phyloP scores from a whole-genome alignment of 495 filamentous ascomycete species.

The Parmelia sp. region DNA sequence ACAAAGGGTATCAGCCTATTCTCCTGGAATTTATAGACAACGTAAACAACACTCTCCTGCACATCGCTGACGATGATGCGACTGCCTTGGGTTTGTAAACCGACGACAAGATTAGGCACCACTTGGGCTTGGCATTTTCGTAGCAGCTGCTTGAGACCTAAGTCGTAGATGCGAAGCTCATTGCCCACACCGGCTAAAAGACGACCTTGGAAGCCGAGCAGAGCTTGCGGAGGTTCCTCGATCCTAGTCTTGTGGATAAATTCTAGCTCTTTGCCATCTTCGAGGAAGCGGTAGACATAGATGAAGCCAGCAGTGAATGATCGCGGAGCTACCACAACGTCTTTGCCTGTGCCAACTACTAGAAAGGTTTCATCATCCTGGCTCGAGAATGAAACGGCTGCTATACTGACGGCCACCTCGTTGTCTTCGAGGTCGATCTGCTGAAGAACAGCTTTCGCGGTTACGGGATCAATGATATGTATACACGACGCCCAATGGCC shows the following conservation, averaged over 20 bases:
- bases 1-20: conserved; percentile 87
- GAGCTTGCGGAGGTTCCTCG: conserved; percentile 79
- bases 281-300: conserved; percentile 86
- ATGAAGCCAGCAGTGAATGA: conserved; percentile 74
- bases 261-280: conserved; percentile 77
- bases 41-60: conserved; percentile 81
- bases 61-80: conserved; percentile 90
- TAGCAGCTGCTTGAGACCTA: conserved; percentile 83
- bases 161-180: conserved; percentile 77
- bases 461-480: conserved; percentile 76
- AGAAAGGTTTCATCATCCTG: conserved; percentile 88
- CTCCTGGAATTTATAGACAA: conserved; percentile 87
- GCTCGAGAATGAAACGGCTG: conserved; percentile 73
- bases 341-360: conserved; percentile 86
- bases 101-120: conserved; percentile 74
- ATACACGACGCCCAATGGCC: conserved; percentile 96
- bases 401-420: conserved; percentile 83
- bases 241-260: conserved; percentile 95
- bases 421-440: conserved; percentile 81
- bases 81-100: conserved; percentile 82
- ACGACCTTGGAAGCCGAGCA: conserved; percentile 86
- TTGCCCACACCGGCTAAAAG: conserved; percentile 78
- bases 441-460: conserved; percentile 62
- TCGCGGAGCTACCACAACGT: conserved; percentile 71
- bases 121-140: conserved; percentile 82